Evolutionary conservation across 2,329 filamentous ascomycete genomes (phyloP).

Genomic region (Curvularia sp.): DNA sequence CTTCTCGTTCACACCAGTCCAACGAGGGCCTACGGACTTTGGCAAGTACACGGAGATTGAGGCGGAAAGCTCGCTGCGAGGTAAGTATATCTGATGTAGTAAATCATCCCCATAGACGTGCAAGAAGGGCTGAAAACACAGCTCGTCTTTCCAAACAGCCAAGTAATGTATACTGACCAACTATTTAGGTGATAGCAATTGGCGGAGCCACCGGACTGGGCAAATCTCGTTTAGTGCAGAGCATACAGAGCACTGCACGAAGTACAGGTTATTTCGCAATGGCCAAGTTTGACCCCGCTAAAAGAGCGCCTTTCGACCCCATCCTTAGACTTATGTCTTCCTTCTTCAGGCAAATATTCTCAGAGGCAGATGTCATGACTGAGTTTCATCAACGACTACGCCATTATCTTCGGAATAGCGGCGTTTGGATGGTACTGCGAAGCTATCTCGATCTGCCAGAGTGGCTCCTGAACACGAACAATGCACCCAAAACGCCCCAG

Average conservation of each 20-base stretch:
- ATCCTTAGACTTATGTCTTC: slow-evolving; percentile 66
- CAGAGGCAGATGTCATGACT: slow-evolving; percentile 67
- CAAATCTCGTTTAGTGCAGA: slow-evolving; percentile 66
- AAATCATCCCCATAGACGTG: background rate
- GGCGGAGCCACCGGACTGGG: slow-evolving; percentile 64
- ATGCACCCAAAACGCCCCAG: slow-evolving; percentile 32
- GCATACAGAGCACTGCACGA: slow-evolving; percentile 63
- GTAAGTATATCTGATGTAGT: slow-evolving; percentile 1
- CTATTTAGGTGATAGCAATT: slow-evolving; percentile 59
- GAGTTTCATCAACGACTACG: slow-evolving; percentile 67
- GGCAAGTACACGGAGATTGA: slow-evolving; percentile 52
- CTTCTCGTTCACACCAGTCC: slow-evolving; percentile 38
- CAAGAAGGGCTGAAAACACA: too few species aligned
- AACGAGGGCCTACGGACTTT: slow-evolving; percentile 35
- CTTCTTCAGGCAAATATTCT: slow-evolving; percentile 69
- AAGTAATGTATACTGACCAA: background rate
- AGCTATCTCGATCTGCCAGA: slow-evolving; percentile 69
- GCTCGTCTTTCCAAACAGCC: background rate
- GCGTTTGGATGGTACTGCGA: slow-evolving; percentile 64
- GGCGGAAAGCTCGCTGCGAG: slow-evolving; percentile 64
- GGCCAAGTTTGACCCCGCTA: slow-evolving; percentile 66
- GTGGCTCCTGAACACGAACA: slow-evolving; percentile 60
- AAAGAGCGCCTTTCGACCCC: slow-evolving; percentile 67
- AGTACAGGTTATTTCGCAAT: slow-evolving; percentile 66
- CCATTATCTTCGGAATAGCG: slow-evolving; percentile 58